phyloP scores from a whole-genome alignment of 1,284 basidiomycete genomes.

The Heliocybe sulcata region DNA sequence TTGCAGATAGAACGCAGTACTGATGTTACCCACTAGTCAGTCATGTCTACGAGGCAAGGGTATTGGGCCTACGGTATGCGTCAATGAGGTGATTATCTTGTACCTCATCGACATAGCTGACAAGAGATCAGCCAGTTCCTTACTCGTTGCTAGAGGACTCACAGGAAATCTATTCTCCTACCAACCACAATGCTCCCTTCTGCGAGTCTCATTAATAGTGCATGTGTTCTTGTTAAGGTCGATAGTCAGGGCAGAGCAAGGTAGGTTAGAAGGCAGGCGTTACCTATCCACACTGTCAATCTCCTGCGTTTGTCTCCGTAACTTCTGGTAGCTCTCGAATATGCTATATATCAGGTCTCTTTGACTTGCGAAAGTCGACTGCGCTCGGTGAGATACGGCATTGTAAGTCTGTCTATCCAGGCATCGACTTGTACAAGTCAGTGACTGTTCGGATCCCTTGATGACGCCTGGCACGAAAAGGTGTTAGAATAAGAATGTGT shows the following conservation, averaged over 20 bases:
- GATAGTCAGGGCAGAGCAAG: neutral
- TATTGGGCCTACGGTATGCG: conserved; percentile 36
- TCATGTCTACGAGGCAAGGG: neutral
- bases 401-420: conserved; percentile 40
- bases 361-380: conserved; percentile 45
- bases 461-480: conserved; percentile 43
- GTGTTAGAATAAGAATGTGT: conserved; percentile 3
- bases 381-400: conserved; percentile 38
- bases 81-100: conserved; percentile 71
- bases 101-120: conserved; percentile 65
- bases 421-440: conserved; percentile 25
- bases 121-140: neutral
- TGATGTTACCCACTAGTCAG: conserved; percentile 17
- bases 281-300: conserved; percentile 61
- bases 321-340: conserved; percentile 45
- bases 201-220: conserved; percentile 34
- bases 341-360: conserved; percentile 44
- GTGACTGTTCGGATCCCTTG: conserved; percentile 52
- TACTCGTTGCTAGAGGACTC: conserved; percentile 13
- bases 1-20: conserved; percentile 54
- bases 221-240: conserved; percentile 33
- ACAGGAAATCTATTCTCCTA: conserved; percentile 52
- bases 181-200: conserved; percentile 27
- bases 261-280: conserved; percentile 4
- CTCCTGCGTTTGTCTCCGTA: conserved; percentile 37